Base-by-base conservation (phyloP, 176 grass and related monocot species). In the Juncus effusus region DNA sequence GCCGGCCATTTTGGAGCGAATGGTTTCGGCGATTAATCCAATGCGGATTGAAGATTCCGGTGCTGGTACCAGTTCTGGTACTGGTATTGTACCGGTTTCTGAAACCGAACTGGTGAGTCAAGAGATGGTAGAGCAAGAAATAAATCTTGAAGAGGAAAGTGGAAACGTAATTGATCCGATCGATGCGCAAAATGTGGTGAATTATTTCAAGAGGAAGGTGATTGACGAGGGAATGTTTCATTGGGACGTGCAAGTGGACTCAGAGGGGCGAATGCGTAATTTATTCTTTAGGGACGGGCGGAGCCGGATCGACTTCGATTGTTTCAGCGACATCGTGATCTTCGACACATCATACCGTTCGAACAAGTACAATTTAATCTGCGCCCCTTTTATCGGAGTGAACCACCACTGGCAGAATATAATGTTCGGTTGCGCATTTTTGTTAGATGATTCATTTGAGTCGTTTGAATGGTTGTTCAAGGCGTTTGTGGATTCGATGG, bases 401-500 rank as follows among this genome's bases (percentile, higher is more conserved):
- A 95, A 95, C 16, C 79, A 95, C 45, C 85, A 95, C 56, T 50
- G 62, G 61, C 79, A 95, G 73, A 78, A 89, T 40, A 76, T 86
- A 52, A 69, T 86, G 60, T 76, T 95, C 68, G 85, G 90, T 64
- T 89, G 85, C 85, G 90, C 85, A 42, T 86, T 83, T 42, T 76
- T 95, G 45, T 74, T 83, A 50, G 80, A 95, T 61, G 90, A 95
- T 16, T 88, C 90, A 0, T 16, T 35, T 64, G 56, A 73, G 54
- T 81, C 82, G 41, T 95, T 85, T 65, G 78, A 82, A 59, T 95
- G 90, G 90, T 64, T 89, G 61, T 83, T 95, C 61, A 80, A 74
- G 77, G 77, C 90, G 19, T 95, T 89, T 56, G 67, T 95, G 45
- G 85, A 86, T 59, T 89, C 82, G 56, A 86, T 95, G 90, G 77